These are phyloP conservation scores for Tylopilus subfusipes DNA, from an alignment of 768 basidiomycete species.

Conservation along the genomic window DNA sequence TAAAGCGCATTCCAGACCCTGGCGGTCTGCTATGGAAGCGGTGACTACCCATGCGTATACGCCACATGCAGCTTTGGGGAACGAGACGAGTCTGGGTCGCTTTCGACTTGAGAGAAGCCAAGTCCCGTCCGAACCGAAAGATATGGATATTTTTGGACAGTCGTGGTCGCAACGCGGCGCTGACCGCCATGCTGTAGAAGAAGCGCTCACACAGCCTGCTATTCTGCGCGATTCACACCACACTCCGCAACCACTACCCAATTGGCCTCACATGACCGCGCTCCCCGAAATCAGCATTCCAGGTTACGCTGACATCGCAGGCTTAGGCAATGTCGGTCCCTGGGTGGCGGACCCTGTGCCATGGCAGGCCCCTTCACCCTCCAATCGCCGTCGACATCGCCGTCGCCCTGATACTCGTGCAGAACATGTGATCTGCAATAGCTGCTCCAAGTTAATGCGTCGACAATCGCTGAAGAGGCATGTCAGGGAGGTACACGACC, in stretches of 20 bases:
- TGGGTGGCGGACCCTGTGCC: constrained; percentile 3
- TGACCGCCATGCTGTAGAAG: constrained; percentile 20
- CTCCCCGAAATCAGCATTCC: neutral
- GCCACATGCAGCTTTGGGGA: neutral
- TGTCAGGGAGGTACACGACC: constrained; percentile 17
- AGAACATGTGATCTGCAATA: neutral
- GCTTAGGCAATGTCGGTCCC: neutral
- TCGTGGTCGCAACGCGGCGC: neutral
- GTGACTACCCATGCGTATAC: neutral
- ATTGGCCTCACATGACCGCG: neutral
- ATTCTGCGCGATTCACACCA: neutral
- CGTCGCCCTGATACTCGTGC: neutral
- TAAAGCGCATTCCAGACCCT: neutral
- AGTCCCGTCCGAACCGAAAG: constrained; percentile 10
- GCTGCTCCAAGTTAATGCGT: constrained; percentile 15
- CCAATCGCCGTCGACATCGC: neutral
- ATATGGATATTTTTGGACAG: neutral
- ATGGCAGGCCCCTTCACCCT: constrained; percentile 1
- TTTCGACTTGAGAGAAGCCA: neutral
- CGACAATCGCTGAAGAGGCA: constrained; percentile 20
- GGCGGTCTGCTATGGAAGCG: neutral
- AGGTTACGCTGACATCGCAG: neutral
- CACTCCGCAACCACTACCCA: neutral
- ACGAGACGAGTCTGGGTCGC: neutral
- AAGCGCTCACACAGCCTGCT: constrained; percentile 8